Evolutionary conservation across 1,284 basidiomycete genomes (phyloP).

Genomic region (Hymenochaete sp.): DNA sequence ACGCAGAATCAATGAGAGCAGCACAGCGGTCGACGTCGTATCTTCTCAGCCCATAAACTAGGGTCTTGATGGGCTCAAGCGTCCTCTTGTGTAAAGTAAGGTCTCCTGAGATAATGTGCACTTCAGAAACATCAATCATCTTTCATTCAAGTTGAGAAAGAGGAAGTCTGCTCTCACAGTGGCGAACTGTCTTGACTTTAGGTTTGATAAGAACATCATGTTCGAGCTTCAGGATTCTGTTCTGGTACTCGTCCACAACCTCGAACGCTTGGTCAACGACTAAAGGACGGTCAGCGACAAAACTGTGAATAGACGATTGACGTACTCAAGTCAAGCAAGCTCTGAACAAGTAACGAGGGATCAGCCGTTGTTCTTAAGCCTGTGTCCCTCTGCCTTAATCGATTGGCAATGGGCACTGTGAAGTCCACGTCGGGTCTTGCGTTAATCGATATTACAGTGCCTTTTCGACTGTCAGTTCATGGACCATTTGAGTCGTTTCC

Average conservation of each 20-base stretch:
- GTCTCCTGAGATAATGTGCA: conserved; percentile 67
- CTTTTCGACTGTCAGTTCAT: conserved; percentile 25
- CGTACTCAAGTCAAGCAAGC: conserved; percentile 53
- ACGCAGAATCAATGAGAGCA: conserved; percentile 37
- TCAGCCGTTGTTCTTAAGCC: conserved; percentile 52
- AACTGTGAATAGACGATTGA: conserved; percentile 7
- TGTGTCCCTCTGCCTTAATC: conserved; percentile 49
- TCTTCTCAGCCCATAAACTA: conserved; percentile 55
- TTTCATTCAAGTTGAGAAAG: neutral
- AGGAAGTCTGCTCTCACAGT: conserved; percentile 33
- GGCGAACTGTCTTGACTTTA: conserved; percentile 47
- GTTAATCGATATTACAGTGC: conserved; percentile 55
- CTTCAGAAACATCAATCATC: conserved; percentile 29
- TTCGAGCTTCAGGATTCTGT: conserved; percentile 53
- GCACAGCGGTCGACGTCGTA: conserved; percentile 59
- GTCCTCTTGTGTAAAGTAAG: conserved; percentile 61
- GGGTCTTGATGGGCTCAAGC: conserved; percentile 55
- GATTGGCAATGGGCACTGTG: conserved; percentile 45
- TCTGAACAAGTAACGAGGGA: conserved; percentile 52
- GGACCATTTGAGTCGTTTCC: neutral
- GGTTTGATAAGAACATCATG: conserved; percentile 49
- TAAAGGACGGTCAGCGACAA: conserved; percentile 21
- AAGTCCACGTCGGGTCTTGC: conserved; percentile 38
- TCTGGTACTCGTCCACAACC: conserved; percentile 57
- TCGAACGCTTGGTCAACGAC: conserved; percentile 61